Evolutionary conservation across 176 grass and related monocot genomes (phyloP).

Genomic region (Tillandsia fasciculata): DNA sequence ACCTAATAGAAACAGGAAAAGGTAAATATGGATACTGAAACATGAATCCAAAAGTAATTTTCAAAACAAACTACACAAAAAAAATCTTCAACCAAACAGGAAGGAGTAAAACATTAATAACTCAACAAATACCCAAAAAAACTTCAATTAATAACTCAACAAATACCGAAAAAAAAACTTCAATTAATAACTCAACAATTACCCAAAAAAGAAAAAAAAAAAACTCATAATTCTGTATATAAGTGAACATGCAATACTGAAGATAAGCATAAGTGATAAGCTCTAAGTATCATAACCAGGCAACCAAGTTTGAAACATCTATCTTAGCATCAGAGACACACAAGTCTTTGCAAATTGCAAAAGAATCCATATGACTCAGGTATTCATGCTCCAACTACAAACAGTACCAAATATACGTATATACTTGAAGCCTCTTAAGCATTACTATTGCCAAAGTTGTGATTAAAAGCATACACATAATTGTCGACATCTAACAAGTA

Average conservation of each 20-base stretch:
- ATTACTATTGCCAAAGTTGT: too few relatives aligned
- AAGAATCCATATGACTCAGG: too few relatives aligned
- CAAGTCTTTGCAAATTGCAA: too few relatives aligned
- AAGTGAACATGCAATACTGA: neutral
- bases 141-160: neutral
- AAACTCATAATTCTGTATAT: neutral
- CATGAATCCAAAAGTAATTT: neutral
- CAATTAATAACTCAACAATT: neutral
- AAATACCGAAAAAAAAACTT: neutral
- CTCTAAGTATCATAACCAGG: too few relatives aligned
- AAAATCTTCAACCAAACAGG: neutral
- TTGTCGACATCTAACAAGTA: too few relatives aligned
- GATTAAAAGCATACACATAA: too few relatives aligned
- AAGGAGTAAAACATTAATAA: neutral
- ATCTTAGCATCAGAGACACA: too few relatives aligned
- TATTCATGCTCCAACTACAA: too few relatives aligned
- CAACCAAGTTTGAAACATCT: too few relatives aligned
- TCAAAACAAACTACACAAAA: neutral
- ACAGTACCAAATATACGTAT: too few relatives aligned
- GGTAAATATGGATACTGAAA: neutral
- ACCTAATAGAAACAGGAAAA: slow-evolving; percentile 34
- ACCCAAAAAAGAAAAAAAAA: neutral
- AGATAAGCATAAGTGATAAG: too few relatives aligned
- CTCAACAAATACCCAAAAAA: neutral
- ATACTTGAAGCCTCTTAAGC: too few relatives aligned